A percentile compares a stretch with the other conserved stretches of the same genome.
phyloP scores from a whole-genome alignment of 768 basidiomycete genomes.

The Calvatia gigantea region DNA sequence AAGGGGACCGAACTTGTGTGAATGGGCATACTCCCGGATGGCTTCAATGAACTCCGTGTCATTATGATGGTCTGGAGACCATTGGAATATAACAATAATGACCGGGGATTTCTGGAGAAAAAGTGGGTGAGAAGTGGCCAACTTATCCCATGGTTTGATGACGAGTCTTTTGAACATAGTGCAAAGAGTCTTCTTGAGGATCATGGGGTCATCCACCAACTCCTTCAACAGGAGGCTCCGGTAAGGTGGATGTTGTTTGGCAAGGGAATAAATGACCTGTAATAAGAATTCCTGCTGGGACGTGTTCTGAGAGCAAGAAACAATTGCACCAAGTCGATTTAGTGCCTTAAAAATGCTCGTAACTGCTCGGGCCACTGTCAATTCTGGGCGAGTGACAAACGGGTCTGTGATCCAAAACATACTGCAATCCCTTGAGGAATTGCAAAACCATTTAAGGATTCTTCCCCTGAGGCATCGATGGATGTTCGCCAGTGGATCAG shows the following conservation, averaged over 20 bases:
- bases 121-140: constrained; percentile 8
- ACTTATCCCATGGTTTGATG: constrained; percentile 16
- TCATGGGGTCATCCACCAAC: constrained; percentile 18
- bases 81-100: neutral
- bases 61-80: neutral
- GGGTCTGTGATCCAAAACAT: neutral
- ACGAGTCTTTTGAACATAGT: constrained; percentile 23
- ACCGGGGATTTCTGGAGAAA: neutral
- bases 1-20: neutral
- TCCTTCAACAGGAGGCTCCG: constrained; percentile 15
- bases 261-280: too few relatives aligned
- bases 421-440: neutral
- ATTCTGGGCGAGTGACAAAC: neutral
- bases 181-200: constrained; percentile 14
- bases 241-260: constrained; percentile 14
- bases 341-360: neutral
- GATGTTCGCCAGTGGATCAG: neutral
- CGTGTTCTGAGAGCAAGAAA: neutral
- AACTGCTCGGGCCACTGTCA: neutral
- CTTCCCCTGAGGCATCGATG: neutral
- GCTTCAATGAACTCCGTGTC: neutral
- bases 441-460: neutral
- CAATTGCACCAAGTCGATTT: neutral
- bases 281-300: constrained; percentile 23
- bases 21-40: neutral